Evolutionary conservation across 2,329 filamentous ascomycete species (phyloP).

Genomic region (Botrytis squamosa): DNA sequence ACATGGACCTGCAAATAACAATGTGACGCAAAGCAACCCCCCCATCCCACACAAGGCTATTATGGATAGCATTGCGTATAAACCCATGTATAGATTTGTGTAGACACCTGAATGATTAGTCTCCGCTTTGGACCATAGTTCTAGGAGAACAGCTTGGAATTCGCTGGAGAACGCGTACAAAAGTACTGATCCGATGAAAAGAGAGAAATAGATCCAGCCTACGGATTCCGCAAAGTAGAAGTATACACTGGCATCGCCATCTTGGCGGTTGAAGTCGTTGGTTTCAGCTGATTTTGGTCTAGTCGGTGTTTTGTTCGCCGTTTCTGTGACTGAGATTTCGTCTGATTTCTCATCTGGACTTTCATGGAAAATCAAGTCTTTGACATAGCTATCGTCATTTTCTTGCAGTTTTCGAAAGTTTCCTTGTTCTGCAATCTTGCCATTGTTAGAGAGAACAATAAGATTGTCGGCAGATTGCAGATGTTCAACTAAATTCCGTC

Average conservation of each 20-base stretch:
- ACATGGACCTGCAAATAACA: neutral
- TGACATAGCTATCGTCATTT: conserved; percentile 13
- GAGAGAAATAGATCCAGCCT: neutral
- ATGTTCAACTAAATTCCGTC: conserved; percentile 26
- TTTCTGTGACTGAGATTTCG: neutral
- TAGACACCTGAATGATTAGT: neutral
- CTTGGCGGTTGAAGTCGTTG: conserved; percentile 8
- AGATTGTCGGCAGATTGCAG: conserved; percentile 41
- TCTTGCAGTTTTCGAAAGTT: conserved; percentile 15
- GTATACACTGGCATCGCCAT: conserved; percentile 16
- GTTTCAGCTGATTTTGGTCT: neutral
- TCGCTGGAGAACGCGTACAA: neutral
- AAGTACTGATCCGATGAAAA: neutral
- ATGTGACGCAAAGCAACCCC: neutral
- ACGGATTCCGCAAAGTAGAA: conserved; percentile 15
- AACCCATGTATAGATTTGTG: neutral
- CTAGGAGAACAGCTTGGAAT: neutral
- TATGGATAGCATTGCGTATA: conserved; percentile 13
- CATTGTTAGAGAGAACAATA: conserved; percentile 37
- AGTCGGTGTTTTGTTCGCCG: neutral
- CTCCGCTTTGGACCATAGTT: conserved; percentile 6
- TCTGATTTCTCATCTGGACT: neutral
- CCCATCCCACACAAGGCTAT: neutral
- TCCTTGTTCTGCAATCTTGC: conserved; percentile 40
- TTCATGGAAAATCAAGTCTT: neutral